Conservation (phyloP, 1,284 basidiomycete genomes). For the Vanrija humicola region DNA sequence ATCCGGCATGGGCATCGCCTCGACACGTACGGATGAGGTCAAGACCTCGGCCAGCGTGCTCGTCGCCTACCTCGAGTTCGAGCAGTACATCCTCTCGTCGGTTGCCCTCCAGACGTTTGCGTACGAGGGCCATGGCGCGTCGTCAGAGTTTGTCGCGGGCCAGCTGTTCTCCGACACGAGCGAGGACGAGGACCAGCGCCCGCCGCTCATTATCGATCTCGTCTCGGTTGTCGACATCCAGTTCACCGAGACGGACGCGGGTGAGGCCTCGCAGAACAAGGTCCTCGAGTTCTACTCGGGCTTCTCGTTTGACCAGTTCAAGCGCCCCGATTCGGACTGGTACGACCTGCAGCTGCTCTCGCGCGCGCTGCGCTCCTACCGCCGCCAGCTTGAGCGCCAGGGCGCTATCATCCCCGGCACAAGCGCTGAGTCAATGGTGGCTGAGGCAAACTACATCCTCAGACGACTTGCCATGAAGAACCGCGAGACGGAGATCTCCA, state of each 20-base stretch:
- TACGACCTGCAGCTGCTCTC: slow-evolving; percentile 71
- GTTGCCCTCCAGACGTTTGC: slow-evolving; percentile 86
- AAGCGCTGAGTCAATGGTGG: slow-evolving; percentile 64
- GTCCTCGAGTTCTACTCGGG: slow-evolving; percentile 62
- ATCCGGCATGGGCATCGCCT: slow-evolving; percentile 60
- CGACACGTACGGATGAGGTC: slow-evolving; percentile 67
- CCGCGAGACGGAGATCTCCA: slow-evolving; percentile 70
- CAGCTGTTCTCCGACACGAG: slow-evolving; percentile 61
- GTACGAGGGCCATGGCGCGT: slow-evolving; percentile 71
- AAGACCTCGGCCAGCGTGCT: slow-evolving; percentile 69
- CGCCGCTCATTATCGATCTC: slow-evolving; percentile 79
- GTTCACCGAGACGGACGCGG: slow-evolving; percentile 72
- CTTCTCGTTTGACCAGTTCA: slow-evolving; percentile 70
- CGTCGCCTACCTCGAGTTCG: slow-evolving; percentile 73
- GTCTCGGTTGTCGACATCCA: slow-evolving; percentile 80
- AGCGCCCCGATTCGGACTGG: slow-evolving; percentile 65
- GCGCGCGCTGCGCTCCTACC: slow-evolving; percentile 60
- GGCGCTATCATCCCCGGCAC: slow-evolving; percentile 62
- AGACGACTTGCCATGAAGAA: slow-evolving; percentile 82
- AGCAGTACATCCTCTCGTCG: slow-evolving; percentile 80
- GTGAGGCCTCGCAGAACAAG: slow-evolving; percentile 54
- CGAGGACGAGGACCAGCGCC: slow-evolving; percentile 63
- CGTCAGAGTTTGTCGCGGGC: slow-evolving; percentile 65
- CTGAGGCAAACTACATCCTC: slow-evolving; percentile 70
- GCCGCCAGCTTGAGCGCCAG: slow-evolving; percentile 62